Conservation (phyloP, 768 basidiomycete species). For the Boletus rex-veris region DNA sequence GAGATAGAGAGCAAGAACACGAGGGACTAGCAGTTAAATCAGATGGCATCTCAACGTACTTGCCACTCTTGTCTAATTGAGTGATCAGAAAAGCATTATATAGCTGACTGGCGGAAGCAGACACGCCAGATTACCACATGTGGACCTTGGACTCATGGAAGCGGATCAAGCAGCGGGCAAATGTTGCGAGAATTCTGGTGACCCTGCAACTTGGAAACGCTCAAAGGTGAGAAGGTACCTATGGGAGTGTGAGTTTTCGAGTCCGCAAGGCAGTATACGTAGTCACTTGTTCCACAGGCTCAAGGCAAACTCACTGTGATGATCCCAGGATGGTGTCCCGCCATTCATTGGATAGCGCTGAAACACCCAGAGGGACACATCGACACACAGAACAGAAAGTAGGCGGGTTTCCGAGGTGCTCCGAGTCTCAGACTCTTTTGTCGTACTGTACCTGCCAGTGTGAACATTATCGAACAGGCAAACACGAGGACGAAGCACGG, state of each 20-base stretch:
- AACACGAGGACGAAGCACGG: too few species aligned
- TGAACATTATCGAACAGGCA: too few species aligned
- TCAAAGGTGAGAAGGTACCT: constrained; percentile 6
- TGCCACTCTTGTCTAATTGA: not conserved
- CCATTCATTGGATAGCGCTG: too few species aligned
- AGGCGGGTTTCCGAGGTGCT: too few species aligned
- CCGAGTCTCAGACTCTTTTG: too few species aligned
- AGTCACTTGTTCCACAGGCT: too few species aligned
- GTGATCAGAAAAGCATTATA: constrained; percentile 1
- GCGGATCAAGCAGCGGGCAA: not conserved
- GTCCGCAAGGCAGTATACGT: too few species aligned
- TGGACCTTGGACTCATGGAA: not conserved
- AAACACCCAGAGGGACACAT: too few species aligned
- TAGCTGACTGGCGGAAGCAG: not conserved
- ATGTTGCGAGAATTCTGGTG: constrained; percentile 2
- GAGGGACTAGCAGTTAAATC: constrained; percentile 1
- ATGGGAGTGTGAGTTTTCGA: not conserved
- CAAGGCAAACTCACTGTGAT: too few species aligned
- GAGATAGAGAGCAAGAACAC: not conserved
- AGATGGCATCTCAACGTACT: constrained; percentile 8
- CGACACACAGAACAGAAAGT: too few species aligned
- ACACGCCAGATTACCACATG: not conserved
- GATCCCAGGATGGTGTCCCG: too few species aligned
- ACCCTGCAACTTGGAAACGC: constrained; percentile 14
- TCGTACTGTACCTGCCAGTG: too few species aligned